Base-by-base conservation (phyloP, 345 rosid genomes). In the Syzygium jambos region DNA sequence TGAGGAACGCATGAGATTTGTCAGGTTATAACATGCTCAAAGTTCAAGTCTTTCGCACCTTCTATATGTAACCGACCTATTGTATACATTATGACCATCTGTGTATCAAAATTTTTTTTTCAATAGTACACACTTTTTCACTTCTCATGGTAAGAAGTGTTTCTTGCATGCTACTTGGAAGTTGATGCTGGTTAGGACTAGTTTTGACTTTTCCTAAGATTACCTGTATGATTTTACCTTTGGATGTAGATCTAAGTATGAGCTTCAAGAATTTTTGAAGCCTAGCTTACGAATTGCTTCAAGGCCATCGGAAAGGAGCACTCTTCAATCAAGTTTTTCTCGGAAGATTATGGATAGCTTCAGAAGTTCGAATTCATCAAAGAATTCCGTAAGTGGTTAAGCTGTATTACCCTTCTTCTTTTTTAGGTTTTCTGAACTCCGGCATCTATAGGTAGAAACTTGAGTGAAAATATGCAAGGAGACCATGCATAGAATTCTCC, bases 231-330 rank as follows among this genome's bases (percentile, higher is more conserved):
- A 19, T 30, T 65, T 86, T 91, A 87, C 85, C 56, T 78, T 52
- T 90, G 87, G 73, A 63, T 86, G 87, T 87, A 98, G 99, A 93
- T 96, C 99, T 30, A 98, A 98, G 91, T 98, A 98, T 90, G 98
- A 96, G 95, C 93, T 88, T 84, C 99, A 98, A 93, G 97, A 96
- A 92, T 98, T 96, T 90, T 68, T 96, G 89, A 95, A 98, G 90
- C 97, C 99, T 86, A 96, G 98, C 90, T 95, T 98, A 90, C 94
- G 96, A 88, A 98, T 96, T 85, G 86, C 95, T 43, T 94, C 97
- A 0, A 94, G 87, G 84, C 92, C 91, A 68, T 85, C 97, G 52
- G 90, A 89, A 73, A 89, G 73, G 49, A 85, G 88, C 78, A 87
- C 93, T 90, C 93, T 92, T 57, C 91, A 92, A 88, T 86, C 96